These are phyloP conservation scores for Aspergillus sp. DNA, from an alignment of 2,329 filamentous ascomycete species.

Conservation along the genomic window DNA sequence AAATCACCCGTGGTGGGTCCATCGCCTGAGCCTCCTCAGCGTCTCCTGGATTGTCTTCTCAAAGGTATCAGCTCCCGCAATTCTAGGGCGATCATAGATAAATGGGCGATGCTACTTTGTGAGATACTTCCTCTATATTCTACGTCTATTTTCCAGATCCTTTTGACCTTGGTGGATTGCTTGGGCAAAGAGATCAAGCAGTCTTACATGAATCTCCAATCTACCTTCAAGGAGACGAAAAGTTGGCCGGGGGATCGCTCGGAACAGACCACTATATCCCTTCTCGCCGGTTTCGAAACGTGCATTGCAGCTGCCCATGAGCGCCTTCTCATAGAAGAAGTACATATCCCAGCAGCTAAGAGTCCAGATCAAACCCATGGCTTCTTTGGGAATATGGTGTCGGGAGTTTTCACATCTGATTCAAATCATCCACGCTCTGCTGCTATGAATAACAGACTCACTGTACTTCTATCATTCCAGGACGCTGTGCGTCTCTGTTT, in stretches of 20 bases:
- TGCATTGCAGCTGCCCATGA: conserved; percentile 86
- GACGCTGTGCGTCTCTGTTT: conserved; percentile 93
- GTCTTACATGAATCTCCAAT: conserved; percentile 70
- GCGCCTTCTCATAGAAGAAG: conserved; percentile 73
- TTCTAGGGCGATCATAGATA: conserved; percentile 78
- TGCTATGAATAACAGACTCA: conserved; percentile 90
- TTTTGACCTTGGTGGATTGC: conserved; percentile 88
- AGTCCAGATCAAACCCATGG: conserved; percentile 79
- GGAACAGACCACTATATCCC: conserved; percentile 66
- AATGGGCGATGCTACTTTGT: conserved; percentile 83
- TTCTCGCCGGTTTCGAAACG: conserved; percentile 91
- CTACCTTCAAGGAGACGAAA: conserved; percentile 41
- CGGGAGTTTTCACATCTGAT: conserved; percentile 82
- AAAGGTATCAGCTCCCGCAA: conserved; percentile 73
- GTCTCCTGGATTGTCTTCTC: conserved; percentile 76
- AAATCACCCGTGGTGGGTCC: conserved; percentile 32
- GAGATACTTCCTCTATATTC: conserved; percentile 83
- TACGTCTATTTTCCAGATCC: conserved; percentile 80
- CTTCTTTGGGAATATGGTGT: conserved; percentile 93
- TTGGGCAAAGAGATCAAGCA: conserved; percentile 74
- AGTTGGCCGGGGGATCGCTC: conserved; percentile 48
- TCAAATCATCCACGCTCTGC: conserved; percentile 72
- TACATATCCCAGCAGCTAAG: conserved; percentile 66
- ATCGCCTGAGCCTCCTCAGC: conserved; percentile 56
- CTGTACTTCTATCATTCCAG: conserved; percentile 93